Conservation (phyloP, 164 flowering plant genomes). For the Taxillus chinensis region DNA sequence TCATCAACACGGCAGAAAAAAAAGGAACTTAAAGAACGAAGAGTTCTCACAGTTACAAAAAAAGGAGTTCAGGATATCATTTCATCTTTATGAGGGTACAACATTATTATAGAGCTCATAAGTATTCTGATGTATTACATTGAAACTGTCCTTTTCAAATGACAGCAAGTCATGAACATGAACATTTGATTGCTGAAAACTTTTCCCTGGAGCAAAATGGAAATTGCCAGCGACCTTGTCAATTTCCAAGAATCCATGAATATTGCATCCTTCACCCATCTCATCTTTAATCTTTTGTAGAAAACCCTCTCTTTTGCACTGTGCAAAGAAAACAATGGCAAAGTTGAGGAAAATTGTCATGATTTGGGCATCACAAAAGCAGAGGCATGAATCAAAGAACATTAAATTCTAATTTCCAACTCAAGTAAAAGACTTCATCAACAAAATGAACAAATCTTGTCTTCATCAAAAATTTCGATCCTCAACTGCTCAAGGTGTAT, state of each 20-base stretch:
- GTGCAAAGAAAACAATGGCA: slow-evolving; percentile 4
- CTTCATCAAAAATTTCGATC: too few relatives aligned
- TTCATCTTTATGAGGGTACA: background rate
- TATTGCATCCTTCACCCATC: slow-evolving; percentile 89
- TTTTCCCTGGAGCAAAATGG: slow-evolving; percentile 89
- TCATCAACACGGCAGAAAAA: background rate
- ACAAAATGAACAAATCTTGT: too few relatives aligned
- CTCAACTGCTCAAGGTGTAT: too few relatives aligned
- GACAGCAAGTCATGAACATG: slow-evolving; percentile 66
- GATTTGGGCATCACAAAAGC: background rate
- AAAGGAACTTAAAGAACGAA: background rate
- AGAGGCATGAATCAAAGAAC: background rate
- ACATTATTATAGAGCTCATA: background rate
- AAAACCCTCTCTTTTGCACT: slow-evolving; percentile 93
- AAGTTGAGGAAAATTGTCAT: background rate
- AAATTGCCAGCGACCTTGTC: slow-evolving; percentile 90
- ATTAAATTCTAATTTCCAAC: too few relatives aligned
- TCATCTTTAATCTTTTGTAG: slow-evolving; percentile 72
- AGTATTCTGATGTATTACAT: slow-evolving; percentile 32
- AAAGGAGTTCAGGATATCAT: background rate
- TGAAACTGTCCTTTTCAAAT: slow-evolving; percentile 65
- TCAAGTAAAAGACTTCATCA: too few relatives aligned
- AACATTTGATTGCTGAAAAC: slow-evolving; percentile 73
- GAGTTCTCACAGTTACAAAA: background rate
- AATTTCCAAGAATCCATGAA: slow-evolving; percentile 79